Evolutionary conservation across 306 rosid genomes (phyloP).

Genomic region (Cucurbita pepo): DNA sequence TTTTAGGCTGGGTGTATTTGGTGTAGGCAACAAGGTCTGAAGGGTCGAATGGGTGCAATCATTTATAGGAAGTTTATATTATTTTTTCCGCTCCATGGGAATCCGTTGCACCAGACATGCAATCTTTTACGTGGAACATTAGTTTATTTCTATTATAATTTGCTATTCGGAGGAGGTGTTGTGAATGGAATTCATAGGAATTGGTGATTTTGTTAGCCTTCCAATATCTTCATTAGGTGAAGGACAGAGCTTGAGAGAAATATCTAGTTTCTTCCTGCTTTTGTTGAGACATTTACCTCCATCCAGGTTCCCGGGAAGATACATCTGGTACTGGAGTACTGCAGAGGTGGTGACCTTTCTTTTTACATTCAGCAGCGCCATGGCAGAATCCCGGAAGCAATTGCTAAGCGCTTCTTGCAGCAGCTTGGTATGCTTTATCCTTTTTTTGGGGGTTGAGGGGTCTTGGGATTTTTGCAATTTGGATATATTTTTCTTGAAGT

Average conservation of each 20-base stretch:
- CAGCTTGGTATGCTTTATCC: slow-evolving; percentile 59
- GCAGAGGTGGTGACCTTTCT: slow-evolving; percentile 95
- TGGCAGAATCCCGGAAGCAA: slow-evolving; percentile 72
- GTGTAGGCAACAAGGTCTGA: neutral
- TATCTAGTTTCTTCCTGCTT: neutral
- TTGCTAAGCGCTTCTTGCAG: slow-evolving; percentile 84
- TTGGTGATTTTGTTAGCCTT: neutral
- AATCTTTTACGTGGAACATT: neutral
- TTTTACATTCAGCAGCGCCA: slow-evolving; percentile 71
- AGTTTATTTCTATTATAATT: neutral
- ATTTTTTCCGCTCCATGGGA: neutral
- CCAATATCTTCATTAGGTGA: neutral
- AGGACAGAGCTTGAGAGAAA: neutral
- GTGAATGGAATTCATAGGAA: neutral
- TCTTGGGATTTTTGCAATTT: neutral
- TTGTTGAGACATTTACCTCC: neutral
- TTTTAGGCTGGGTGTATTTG: neutral
- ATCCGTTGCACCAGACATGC: neutral
- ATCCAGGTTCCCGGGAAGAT: slow-evolving; percentile 87
- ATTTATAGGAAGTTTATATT: neutral
- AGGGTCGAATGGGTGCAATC: neutral
- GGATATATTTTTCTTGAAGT: neutral
- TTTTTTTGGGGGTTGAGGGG: neutral
- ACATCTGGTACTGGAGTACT: slow-evolving; percentile 87
- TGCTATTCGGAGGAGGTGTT: neutral